Conservation (phyloP, 345 rosid species). For the Gossypium arboreum region DNA sequence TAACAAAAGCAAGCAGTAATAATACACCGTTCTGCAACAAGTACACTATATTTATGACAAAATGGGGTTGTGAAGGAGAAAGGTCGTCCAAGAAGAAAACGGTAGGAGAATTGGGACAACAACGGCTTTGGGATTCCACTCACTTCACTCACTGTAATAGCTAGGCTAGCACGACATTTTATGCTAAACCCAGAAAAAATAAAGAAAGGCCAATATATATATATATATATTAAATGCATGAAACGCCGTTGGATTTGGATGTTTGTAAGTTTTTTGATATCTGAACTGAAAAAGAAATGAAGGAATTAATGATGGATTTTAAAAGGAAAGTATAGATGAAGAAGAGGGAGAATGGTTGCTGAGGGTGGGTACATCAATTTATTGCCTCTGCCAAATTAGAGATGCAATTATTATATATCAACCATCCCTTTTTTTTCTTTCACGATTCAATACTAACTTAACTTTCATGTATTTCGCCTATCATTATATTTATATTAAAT, state of each 20-base stretch:
- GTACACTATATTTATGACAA: neutral
- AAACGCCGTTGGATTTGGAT: slow-evolving; percentile 8
- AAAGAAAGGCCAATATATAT: no score
- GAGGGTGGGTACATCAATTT: slow-evolving; percentile 27
- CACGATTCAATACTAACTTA: no score
- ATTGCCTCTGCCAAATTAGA: slow-evolving; percentile 6
- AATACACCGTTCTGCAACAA: neutral
- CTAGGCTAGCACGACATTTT: slow-evolving; percentile 34
- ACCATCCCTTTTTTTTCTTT: no score
- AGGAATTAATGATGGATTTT: neutral
- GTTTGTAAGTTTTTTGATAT: neutral
- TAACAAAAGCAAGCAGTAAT: neutral
- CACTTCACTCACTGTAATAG: neutral
- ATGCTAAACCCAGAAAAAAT: slow-evolving; percentile 5
- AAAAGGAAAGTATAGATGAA: neutral
- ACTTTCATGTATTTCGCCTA: no score
- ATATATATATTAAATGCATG: neutral
- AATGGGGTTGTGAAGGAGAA: neutral
- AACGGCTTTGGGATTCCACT: slow-evolving; percentile 35
- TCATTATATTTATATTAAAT: no score
- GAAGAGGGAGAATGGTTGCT: slow-evolving; percentile 15
- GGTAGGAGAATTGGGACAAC: slow-evolving; percentile 36
- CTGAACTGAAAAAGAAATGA: neutral
- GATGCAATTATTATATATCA: neutral
- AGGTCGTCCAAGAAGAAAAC: slow-evolving; percentile 47